Conservation (phyloP, 257 asterid species). For the Solanum bulbocastanum region DNA sequence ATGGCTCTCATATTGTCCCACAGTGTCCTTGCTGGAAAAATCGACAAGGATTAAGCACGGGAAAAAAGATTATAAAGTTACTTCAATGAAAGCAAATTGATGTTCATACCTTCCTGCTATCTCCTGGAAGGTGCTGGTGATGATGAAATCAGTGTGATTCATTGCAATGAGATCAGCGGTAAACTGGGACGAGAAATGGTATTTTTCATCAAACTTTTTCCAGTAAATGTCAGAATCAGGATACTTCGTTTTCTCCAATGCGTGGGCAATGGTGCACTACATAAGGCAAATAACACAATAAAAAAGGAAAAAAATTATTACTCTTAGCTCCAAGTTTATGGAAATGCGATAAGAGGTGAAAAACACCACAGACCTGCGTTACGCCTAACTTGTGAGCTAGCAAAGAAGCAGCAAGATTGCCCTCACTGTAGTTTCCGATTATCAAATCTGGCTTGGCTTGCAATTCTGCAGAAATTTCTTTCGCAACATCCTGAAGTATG, state of each 20-base stretch:
- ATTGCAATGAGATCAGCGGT: conserved; percentile 93
- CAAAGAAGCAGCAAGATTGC: conserved; percentile 89
- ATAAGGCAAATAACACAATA: not conserved
- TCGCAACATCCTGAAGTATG: conserved; percentile 61
- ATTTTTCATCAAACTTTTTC: conserved; percentile 52
- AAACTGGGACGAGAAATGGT: conserved; percentile 93
- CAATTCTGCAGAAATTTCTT: conserved; percentile 67
- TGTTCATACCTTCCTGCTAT: conserved; percentile 82
- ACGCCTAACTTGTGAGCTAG: conserved; percentile 89
- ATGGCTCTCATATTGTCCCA: conserved; percentile 94
- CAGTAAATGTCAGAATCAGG: conserved; percentile 11
- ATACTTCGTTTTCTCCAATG: conserved; percentile 13
- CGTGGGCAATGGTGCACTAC: conserved; percentile 12
- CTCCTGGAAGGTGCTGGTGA: conserved; percentile 96
- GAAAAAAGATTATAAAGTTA: not conserved
- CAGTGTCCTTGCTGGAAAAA: conserved; percentile 75
- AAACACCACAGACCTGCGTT: conserved; percentile 41
- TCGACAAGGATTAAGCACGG: not conserved
- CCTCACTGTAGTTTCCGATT: conserved; percentile 94
- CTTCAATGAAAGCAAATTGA: not conserved
- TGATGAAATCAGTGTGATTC: conserved; percentile 97
- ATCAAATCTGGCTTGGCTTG: conserved; percentile 88
- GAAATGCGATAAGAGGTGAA: not conserved
- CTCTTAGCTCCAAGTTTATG: not conserved
- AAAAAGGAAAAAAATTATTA: not conserved